These are phyloP conservation scores for Solanum bukasovii DNA, from an alignment of 257 asterid species.

Conservation along the genomic window DNA sequence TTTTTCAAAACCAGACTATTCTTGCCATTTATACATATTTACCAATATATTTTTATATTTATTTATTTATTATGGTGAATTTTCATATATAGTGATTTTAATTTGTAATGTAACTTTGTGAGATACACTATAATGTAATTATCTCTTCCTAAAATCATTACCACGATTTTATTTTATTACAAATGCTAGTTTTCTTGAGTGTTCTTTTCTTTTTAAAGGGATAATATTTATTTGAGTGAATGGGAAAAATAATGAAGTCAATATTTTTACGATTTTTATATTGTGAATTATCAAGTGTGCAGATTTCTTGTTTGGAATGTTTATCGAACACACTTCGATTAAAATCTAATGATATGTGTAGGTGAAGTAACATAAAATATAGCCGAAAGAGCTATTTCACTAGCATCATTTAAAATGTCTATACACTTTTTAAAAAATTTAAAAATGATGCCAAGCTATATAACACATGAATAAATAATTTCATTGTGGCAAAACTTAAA, in stretches of 20 bases:
- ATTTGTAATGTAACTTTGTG: not conserved
- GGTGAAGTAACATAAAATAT: not conserved
- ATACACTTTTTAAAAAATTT: too few species aligned
- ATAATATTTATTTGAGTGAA: not conserved
- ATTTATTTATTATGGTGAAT: too few species aligned
- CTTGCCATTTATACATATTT: too few species aligned
- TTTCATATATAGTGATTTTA: too few species aligned
- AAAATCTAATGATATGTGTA: not conserved
- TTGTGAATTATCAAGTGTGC: not conserved
- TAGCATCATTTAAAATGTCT: not conserved
- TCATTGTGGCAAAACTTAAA: too few species aligned
- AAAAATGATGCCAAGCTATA: not conserved
- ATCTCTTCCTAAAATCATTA: not conserved
- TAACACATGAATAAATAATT: not conserved
- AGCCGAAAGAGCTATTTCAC: too few species aligned
- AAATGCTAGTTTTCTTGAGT: not conserved
- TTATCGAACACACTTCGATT: not conserved
- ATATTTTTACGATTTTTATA: too few species aligned
- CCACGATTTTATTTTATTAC: too few species aligned
- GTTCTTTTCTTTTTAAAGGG: not conserved
- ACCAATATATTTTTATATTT: too few species aligned
- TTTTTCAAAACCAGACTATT: too few species aligned
- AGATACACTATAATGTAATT: not conserved
- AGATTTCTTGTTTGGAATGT: too few species aligned
- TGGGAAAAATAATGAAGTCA: not conserved